Conservation (phyloP, 106 monocot species). For the Allium cepa region DNA sequence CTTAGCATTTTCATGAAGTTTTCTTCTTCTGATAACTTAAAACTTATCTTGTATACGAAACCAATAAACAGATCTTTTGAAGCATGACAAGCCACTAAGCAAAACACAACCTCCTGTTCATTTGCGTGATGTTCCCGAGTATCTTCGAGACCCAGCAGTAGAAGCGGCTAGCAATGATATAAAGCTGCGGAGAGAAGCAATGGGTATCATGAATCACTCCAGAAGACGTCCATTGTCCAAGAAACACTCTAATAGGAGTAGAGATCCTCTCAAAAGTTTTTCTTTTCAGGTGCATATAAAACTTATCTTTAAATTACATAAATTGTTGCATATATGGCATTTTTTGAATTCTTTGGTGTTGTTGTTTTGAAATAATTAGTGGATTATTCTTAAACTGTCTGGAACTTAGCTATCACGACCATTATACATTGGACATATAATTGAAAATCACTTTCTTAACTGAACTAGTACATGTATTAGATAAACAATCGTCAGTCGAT, state of each 20-base stretch:
- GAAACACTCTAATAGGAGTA: slow-evolving; percentile 43
- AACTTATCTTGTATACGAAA: neutral
- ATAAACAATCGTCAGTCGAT: neutral
- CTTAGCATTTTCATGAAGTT: too few relatives aligned
- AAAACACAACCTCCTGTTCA: slow-evolving; percentile 65
- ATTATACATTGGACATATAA: too few relatives aligned
- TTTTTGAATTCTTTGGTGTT: neutral
- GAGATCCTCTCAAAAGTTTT: slow-evolving; percentile 59
- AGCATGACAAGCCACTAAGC: slow-evolving; percentile 83
- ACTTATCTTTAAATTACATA: neutral
- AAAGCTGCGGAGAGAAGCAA: slow-evolving; percentile 80
- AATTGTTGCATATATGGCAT: neutral
- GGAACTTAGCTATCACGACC: neutral
- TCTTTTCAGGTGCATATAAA: slow-evolving; percentile 36
- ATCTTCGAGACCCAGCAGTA: slow-evolving; percentile 52
- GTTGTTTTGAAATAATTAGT: neutral
- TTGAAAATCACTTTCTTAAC: too few relatives aligned
- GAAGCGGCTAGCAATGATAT: slow-evolving; percentile 67
- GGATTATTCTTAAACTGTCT: neutral
- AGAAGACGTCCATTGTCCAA: slow-evolving; percentile 21
- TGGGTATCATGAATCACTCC: slow-evolving; percentile 27
- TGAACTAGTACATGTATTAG: too few relatives aligned
- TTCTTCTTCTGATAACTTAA: neutral
- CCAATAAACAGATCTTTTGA: slow-evolving; percentile 52
- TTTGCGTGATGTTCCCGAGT: slow-evolving; percentile 71